Evolutionary conservation across 179 eudicot species (phyloP), one percentile per base, ranked within the genome.

Genomic region (Drosera spatulata): DNA sequence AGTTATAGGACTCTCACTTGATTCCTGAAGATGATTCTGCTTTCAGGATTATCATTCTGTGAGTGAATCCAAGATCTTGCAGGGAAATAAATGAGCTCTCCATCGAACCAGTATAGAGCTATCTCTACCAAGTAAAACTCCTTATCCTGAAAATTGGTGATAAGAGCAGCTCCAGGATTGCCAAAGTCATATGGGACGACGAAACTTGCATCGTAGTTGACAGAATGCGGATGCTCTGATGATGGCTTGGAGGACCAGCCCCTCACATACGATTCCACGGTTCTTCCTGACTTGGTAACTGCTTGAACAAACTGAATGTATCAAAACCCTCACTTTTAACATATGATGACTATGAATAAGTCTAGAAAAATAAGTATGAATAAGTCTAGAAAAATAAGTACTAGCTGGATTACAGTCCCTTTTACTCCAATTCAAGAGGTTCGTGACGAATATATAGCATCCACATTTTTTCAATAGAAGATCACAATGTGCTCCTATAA

Each of bases 51-150:
- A 68, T 84, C 82, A 50, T 78, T 75, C n/a, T 77, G 69, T 2
- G 99, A 78, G 58, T 93, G 93, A 51, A 93, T 82, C 99, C 99
- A 93, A n/a, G 99, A 77, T 70, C 84, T 69, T n/a, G 85, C 95
- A 9, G 83, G 80, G 78, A 93, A 93, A 77, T 70, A 71, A 0
- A 84, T 3, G 45, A 82, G 86, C 6, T 82, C 90, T 9, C 65
- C 74, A 7, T 69, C 55, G 44, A 83, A 83, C 41, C 88, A 89
- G 47, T 80, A 83, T 61, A 93, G 60, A 43, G 83, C 80, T 65
- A 93, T 65, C 67, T 86, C 89, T 55, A 76, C 79, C 73, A 89
- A 70, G 79, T 76, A 73, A 66, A 86, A 73, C 78, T 93, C 99
- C 66, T 80, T 89, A 61, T 39, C 68, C 50, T 77, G 87, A 53